Base-by-base conservation (phyloP, 2,329 filamentous ascomycete genomes). In the Arthrobotrys pseudoclavata region DNA sequence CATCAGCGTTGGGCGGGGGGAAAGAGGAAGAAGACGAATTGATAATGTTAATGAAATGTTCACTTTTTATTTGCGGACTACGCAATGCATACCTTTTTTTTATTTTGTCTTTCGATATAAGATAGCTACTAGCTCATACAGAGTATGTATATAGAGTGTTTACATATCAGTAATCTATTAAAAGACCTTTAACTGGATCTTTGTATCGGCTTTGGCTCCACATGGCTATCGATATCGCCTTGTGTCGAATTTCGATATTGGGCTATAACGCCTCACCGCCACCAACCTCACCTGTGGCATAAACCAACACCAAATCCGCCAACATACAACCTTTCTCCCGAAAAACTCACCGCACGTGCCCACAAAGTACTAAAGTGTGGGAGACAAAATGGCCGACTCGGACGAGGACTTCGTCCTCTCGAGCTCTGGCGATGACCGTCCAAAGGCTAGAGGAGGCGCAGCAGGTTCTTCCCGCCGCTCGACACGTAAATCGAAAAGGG, bases 391-490 rank as follows among this genome's bases (percentile, higher is more conserved):
- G 85, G 84, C 85, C 29, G 85, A 86, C 80, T 86, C 85, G 34
- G 86, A 87, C 79, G 85, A 87, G 82, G 85, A 87, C 83, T 85
- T 87, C 82, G 82, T 87, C 81, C 86, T 86, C 82, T 84, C 85
- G 80, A 81, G 85, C 76, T 85, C 85, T 48, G 84, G 87, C 83
- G 87, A 82, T 15, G 81, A 82, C n/a, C 79, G 80, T 29, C 74
- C 78, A 61, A 81, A 80, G 62, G 79, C 80, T 34, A 82, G 82
- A 50, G 81, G 80, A 55, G 52, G 34, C 18, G 55, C 55, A 22
- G 31, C 34, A 9, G n/a, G 29, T 2, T 15, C 26, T 3, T 34
- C 77, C 79, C 53, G 50, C 66, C 68, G 69, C 60, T 74, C 66
- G 70, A 79, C 76, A 60, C 72, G 61, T 79, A 79, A 48, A 72